These are phyloP conservation scores for Tetraselmis chui DNA, from an alignment of 139 green algal genomes.

Conservation along the genomic window DNA sequence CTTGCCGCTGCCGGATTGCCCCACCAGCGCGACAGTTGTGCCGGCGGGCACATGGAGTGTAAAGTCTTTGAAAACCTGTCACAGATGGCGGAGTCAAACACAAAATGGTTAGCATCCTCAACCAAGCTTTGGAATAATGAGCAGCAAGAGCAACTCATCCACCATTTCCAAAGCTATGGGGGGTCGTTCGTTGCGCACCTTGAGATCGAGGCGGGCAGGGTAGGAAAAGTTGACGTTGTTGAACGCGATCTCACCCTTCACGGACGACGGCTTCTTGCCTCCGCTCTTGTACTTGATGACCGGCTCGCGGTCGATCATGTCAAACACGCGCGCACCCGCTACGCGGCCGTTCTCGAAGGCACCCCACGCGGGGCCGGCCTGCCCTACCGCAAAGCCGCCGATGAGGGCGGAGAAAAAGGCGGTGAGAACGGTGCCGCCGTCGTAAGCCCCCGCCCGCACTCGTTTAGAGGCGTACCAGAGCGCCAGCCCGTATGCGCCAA, in stretches of 20 bases:
- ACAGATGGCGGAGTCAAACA: too few relatives aligned
- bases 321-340: conserved; percentile 53
- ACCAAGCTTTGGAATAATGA: too few relatives aligned
- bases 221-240: conserved; percentile 67
- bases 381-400: conserved; percentile 54
- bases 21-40: conserved; percentile 82
- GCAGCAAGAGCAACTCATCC: conserved; percentile 20
- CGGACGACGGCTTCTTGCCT: conserved; percentile 1
- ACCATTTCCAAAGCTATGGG: too few relatives aligned
- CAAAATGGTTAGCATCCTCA: too few relatives aligned
- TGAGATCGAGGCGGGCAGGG: conserved; percentile 56
- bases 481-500: conserved; percentile 52
- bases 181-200: too few relatives aligned
- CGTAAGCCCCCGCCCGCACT: conserved; percentile 4
- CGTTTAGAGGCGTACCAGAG: conserved; percentile 35
- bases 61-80: conserved; percentile 25
- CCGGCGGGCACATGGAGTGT: conserved; percentile 46
- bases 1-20: conserved; percentile 83
- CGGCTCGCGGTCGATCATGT: conserved; percentile 54
- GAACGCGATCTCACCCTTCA: conserved; percentile 51
- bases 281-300: conserved; percentile 28
- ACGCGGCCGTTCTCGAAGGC: conserved; percentile 31
- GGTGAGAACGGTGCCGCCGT: conserved; percentile 49
- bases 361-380: conserved; percentile 27
- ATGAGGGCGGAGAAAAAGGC: conserved; percentile 73